Base-by-base conservation (phyloP, 2,329 filamentous ascomycete genomes). In the Aspergillus latus region DNA sequence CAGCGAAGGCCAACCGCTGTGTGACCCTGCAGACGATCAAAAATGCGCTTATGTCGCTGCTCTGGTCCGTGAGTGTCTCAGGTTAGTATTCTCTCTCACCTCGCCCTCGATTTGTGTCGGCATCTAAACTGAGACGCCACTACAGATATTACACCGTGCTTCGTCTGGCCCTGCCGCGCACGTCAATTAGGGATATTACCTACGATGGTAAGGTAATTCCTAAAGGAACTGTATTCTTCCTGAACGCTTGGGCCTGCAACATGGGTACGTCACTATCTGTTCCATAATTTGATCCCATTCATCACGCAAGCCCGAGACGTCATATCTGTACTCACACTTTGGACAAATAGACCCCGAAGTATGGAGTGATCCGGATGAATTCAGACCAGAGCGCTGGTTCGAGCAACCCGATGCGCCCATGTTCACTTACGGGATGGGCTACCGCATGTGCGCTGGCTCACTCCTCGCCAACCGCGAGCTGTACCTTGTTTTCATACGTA, bases 231-330 rank as follows among this genome's bases (percentile, higher is more conserved):
- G 82, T 86, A 0, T 78, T 87, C 36, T 88, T 87, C 67, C 72
- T 88, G 28, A 88, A 88, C 56, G 82, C 84, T 0, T 88, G 84
- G 85, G 84, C 84, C 2, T 88, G 85, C 64, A 88, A 88, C 59
- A 86, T 86, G 82, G 84, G 83, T 84, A 72, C 65, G 77, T 69
- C 10, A 1, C 43, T 40, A 21, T 44, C 13, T n/a, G 29, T 30
- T 13, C 26, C 21, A 21, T 7, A n/a, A 16, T 28, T 37, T 11
- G 21, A 21, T 21, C 21, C 21, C 21, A 21, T 21, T 21, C 21
- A 21, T 21, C 21, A 21, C 21, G 21, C 21, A 21, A 21, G 21
- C 21, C 21, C 2, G 2, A 21, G 21, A 21, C 21, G 21, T 21
- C 21, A 21, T 21, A 21, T 21, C 21, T 21, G 21, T 21, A 21